A percentile compares a stretch with the other conserved stretches of the same genome.
Evolutionary conservation across 1,284 basidiomycete species (phyloP).

Genomic region (Malassezia obtusa): DNA sequence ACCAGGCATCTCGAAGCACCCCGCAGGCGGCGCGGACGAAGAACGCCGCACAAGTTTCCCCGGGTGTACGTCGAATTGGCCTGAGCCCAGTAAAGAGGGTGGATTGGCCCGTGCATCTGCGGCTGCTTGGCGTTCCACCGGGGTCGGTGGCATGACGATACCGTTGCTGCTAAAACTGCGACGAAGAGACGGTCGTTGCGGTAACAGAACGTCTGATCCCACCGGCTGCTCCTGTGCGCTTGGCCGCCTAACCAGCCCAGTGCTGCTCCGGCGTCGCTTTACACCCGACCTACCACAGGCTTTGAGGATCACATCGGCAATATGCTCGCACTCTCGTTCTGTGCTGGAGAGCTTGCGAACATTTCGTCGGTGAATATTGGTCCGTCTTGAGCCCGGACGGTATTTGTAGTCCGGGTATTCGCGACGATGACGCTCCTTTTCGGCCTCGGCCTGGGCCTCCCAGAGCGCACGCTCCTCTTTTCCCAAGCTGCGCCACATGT

Average conservation of each 20-base stretch:
- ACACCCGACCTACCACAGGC: conserved; percentile 29
- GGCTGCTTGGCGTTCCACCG: background rate
- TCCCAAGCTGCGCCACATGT: conserved; percentile 41
- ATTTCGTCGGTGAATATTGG: conserved; percentile 20
- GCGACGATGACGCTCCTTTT: conserved; percentile 31
- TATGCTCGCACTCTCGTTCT: conserved; percentile 33
- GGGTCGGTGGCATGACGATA: background rate
- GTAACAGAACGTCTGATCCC: background rate
- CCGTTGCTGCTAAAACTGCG: background rate
- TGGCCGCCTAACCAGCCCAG: background rate
- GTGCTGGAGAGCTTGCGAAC: conserved; percentile 30
- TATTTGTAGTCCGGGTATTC: conserved; percentile 40
- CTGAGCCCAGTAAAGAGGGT: background rate
- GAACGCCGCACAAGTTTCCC: background rate
- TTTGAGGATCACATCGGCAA: conserved; percentile 36
- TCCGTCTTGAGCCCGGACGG: conserved; percentile 25
- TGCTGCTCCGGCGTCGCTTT: conserved; percentile 2
- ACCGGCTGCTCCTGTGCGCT: background rate
- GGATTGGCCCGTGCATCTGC: background rate
- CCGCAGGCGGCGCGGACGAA: conserved; percentile 2
- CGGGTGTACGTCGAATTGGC: background rate
- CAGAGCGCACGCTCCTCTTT: conserved; percentile 29
- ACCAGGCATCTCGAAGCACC: background rate
- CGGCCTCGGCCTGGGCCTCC: conserved; percentile 27
- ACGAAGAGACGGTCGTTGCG: background rate